Conservation (phyloP, 352 stramenopile genomes). For the Phytophthora macrochlamydospora region DNA sequence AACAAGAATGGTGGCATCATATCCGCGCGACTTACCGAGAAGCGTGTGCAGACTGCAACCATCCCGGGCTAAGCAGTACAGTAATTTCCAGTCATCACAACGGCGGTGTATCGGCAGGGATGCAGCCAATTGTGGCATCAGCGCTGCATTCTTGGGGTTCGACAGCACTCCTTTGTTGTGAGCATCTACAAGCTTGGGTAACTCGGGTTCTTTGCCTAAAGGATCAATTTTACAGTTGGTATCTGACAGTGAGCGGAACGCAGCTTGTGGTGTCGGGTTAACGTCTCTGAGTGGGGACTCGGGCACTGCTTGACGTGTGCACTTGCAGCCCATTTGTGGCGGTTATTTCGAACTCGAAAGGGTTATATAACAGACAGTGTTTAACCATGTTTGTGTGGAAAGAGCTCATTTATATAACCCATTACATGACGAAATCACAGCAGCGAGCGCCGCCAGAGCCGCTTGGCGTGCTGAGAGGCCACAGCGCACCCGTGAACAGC, state of each 20-base stretch:
- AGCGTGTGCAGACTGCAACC: constrained; percentile 73
- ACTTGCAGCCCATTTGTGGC: constrained; percentile 9
- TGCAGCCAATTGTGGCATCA: constrained; percentile 71
- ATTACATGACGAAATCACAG: constrained; percentile 5
- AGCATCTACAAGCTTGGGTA: constrained; percentile 57
- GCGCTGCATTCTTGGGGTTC: constrained; percentile 32
- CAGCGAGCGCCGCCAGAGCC: constrained; percentile 38
- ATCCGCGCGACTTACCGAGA: constrained; percentile 42
- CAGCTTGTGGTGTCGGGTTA: background rate
- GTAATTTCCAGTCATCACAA: constrained; percentile 70
- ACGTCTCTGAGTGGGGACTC: constrained; percentile 9
- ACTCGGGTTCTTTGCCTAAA: constrained; percentile 37
- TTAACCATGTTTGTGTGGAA: no score
- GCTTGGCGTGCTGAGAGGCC: constrained; percentile 69
- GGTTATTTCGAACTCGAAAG: no score
- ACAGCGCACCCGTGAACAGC: constrained; percentile 64
- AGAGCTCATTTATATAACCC: no score
- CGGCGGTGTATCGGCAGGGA: constrained; percentile 51
- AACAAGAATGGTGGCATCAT: constrained; percentile 57
- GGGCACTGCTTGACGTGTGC: constrained; percentile 19
- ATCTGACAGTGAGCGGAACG: constrained; percentile 39
- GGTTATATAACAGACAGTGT: no score
- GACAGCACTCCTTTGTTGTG: constrained; percentile 53
- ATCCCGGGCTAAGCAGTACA: constrained; percentile 69
- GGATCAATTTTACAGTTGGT: constrained; percentile 17